phyloP scores from a whole-genome alignment of 495 filamentous ascomycete species.

The Poronia punctata region DNA sequence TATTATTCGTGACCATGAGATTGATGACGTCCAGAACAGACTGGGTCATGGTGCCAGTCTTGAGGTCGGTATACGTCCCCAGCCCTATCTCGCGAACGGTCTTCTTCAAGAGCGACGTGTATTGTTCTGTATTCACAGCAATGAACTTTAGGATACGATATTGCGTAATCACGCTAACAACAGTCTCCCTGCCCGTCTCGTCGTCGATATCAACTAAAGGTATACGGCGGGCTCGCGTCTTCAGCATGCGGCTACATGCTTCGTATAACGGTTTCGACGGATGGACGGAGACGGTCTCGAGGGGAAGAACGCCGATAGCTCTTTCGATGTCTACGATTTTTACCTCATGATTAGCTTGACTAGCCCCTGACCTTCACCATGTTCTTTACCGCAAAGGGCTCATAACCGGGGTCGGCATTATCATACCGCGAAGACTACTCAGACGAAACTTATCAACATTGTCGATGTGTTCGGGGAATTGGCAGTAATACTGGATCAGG shows the following conservation, averaged over 20 bases:
- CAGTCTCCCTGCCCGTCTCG: conserved; percentile 86
- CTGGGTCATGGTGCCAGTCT: conserved; percentile 83
- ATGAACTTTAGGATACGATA: conserved; percentile 98
- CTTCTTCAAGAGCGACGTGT: conserved; percentile 85
- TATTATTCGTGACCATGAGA: conserved; percentile 82
- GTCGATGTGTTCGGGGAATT: conserved; percentile 83
- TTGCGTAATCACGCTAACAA: conserved; percentile 94
- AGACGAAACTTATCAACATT: conserved; percentile 92
- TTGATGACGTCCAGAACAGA: conserved; percentile 96
- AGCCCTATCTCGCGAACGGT: conserved; percentile 77
- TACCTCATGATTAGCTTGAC: not conserved
- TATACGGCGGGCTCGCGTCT: conserved; percentile 86
- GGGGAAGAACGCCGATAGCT: conserved; percentile 80
- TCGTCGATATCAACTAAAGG: conserved; percentile 91
- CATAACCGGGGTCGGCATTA: not conserved
- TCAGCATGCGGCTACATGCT: conserved; percentile 89
- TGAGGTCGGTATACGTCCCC: conserved; percentile 74
- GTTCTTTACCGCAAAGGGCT: conserved; percentile 1
- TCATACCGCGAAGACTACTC: conserved; percentile 80
- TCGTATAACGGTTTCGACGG: conserved; percentile 87
- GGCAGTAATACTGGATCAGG: conserved; percentile 98
- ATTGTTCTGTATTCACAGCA: conserved; percentile 83
- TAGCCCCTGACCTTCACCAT: too few species aligned
- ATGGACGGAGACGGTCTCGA: conserved; percentile 93
- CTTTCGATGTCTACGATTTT: conserved; percentile 73